phyloP scores from a whole-genome alignment of 768 basidiomycete genomes.

The Russula ochroleuca region DNA sequence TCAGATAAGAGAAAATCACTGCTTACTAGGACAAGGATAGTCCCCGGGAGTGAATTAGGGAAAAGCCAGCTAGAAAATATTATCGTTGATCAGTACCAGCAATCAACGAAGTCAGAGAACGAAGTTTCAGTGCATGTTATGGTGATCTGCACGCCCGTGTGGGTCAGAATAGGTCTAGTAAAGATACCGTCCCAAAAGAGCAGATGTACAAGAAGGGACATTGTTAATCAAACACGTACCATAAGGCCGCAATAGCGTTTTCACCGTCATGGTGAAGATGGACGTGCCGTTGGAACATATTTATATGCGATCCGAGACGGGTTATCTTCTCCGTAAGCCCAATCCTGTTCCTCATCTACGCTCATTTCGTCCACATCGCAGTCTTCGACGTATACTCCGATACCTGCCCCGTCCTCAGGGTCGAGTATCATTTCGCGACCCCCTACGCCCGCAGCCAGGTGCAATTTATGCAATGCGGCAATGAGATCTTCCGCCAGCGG shows the following conservation, averaged over 20 bases:
- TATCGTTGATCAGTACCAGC: constrained; percentile 25
- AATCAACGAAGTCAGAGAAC: constrained; percentile 16
- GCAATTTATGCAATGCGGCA: constrained; percentile 65
- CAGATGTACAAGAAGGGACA: constrained; percentile 7
- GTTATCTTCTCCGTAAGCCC: constrained; percentile 52
- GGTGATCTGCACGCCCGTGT: constrained; percentile 45
- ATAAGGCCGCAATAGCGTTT: constrained; percentile 15
- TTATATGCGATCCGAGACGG: constrained; percentile 51
- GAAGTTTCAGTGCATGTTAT: constrained; percentile 44
- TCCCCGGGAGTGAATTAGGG: no score
- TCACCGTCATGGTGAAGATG: constrained; percentile 38
- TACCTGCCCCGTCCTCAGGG: constrained; percentile 64
- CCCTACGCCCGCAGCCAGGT: constrained; percentile 40
- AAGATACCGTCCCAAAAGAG: constrained; percentile 53
- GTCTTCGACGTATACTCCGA: constrained; percentile 76
- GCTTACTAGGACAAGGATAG: constrained; percentile 14
- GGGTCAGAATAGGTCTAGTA: constrained; percentile 81
- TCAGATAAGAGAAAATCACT: constrained; percentile 27
- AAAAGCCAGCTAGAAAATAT: constrained; percentile 3
- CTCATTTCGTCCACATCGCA: constrained; percentile 45
- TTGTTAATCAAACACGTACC: constrained; percentile 26
- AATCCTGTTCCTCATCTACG: constrained; percentile 40
- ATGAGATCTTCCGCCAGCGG: constrained; percentile 89
- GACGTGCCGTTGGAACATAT: constrained; percentile 52
- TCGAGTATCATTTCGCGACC: constrained; percentile 59